Base-by-base conservation (phyloP, 202 grass and related monocot genomes). In the Elaeis oleifera region DNA sequence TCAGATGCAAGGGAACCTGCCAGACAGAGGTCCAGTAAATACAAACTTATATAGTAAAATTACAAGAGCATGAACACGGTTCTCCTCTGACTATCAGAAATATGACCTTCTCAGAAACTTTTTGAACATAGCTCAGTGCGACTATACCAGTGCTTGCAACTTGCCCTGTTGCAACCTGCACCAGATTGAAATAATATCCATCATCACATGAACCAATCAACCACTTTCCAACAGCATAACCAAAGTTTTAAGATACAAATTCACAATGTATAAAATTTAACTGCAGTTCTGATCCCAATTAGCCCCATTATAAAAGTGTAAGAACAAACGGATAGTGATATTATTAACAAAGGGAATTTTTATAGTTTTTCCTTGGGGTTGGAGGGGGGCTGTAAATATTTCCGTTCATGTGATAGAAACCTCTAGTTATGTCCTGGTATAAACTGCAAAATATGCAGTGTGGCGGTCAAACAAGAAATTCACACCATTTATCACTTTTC, bases 121-220 rank as follows among this genome's bases (percentile, higher is more conserved):
- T 99, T 77, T 94, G 94, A 54, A 99, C 94, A 68, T 99, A 99
- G 74, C 94, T 99, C 16, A 99, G 84, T 32, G 88, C 85, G 78
- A 99, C 77, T 60, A 99, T 86, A 73, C 94, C 88, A 51, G 94
- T 99, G 78, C 88, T 99, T 52, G 94, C 94, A 15, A 94, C 59
- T 71, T 99, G 94, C 26, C 79, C 84, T 58, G 94, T 99, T 18
- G 85, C 85, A 67, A 99, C 82, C 94, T 94, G 76, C 59, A 78
- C 67, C 67, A 67, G 32, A 67, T 68, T 49, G 39, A 44, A 44
- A 13, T 44, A 44, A 44, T 44, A 44, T 44, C 36, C 36, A 44
- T 44, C 36, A 44, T 44, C 3, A 54, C 11, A 36, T 9, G 56
- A 36, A 57, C 9, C 5, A 58, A 26, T 6, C 6, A 13, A 11